phyloP scores from a whole-genome alignment of 192 early-diverging fungal genomes.

The Rhizophagus clarus region DNA sequence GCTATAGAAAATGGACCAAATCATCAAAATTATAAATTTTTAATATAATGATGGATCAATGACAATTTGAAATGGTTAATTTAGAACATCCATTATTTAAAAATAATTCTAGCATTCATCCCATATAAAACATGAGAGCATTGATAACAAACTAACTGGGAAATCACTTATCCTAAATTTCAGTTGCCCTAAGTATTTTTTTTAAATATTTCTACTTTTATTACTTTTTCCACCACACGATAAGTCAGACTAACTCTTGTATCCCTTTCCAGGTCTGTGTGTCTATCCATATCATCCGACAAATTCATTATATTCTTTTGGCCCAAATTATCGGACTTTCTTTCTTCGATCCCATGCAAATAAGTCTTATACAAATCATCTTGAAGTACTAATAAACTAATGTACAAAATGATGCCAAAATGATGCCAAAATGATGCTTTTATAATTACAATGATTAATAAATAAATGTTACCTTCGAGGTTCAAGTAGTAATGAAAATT shows the following conservation, averaged over 20 bases:
- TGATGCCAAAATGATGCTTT: too few relatives aligned
- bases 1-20: too few relatives aligned
- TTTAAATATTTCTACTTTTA: conserved; percentile 1
- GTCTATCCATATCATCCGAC: conserved; percentile 19
- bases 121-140: too few relatives aligned
- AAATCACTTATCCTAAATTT: too few relatives aligned
- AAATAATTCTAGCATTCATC: too few relatives aligned
- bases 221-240: conserved; percentile 21
- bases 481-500: conserved; percentile 47
- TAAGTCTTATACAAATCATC: conserved; percentile 45
- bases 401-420: not conserved
- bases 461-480: conserved; percentile 35
- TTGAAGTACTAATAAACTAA: conserved; percentile 42
- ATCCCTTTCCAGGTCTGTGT: not conserved
- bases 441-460: not conserved
- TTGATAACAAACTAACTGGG: too few relatives aligned
- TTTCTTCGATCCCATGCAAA: conserved; percentile 50
- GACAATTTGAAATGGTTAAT: too few relatives aligned
- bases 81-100: too few relatives aligned
- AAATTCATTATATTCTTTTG: conserved; percentile 41
- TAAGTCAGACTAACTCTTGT: conserved; percentile 26
- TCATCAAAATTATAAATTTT: too few relatives aligned
- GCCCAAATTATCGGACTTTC: conserved; percentile 33
- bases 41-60: too few relatives aligned
- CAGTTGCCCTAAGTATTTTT: too few relatives aligned